These are phyloP conservation scores for Millerozyma miso DNA, from an alignment of 805 yeast genomes.

Conservation along the genomic window DNA sequence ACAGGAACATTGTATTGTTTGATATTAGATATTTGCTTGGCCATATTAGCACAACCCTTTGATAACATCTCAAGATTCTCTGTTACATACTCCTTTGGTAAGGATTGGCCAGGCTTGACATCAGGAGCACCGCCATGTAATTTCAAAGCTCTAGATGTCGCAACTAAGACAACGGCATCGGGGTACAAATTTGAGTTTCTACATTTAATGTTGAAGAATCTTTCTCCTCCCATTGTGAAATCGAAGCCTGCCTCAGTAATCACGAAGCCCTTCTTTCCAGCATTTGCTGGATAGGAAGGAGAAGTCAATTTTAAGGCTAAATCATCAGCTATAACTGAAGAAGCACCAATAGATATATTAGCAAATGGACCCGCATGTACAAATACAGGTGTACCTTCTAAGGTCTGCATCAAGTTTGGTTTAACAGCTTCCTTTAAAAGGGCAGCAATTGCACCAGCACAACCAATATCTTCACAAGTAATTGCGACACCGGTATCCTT, in stretches of 20 bases:
- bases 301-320: constrained; percentile 84
- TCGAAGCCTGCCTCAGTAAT: constrained; percentile 98
- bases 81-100: constrained; percentile 74
- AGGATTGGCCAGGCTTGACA: constrained; percentile 86
- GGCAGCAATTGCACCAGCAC: constrained; percentile 95
- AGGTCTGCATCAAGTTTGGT: constrained; percentile 95
- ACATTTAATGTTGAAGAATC: constrained; percentile 93
- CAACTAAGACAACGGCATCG: constrained; percentile 88
- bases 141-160: constrained; percentile 95
- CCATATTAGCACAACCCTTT: constrained; percentile 81
- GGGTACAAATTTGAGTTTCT: constrained; percentile 86
- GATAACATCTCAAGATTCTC: constrained; percentile 78
- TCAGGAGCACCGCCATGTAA: constrained; percentile 97
- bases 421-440: constrained; percentile 92
- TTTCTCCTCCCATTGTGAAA: constrained; percentile 98
- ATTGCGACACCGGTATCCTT: constrained; percentile 67
- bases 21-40: constrained; percentile 86
- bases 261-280: constrained; percentile 68
- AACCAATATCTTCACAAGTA: constrained; percentile 91
- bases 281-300: constrained; percentile 40
- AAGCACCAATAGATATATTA: constrained; percentile 94
- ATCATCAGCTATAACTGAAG: constrained; percentile 89
- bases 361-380: constrained; percentile 99
- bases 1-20: constrained; percentile 85
- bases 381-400: constrained; percentile 96